phyloP scores from a whole-genome alignment of 139 green algal species.

The Nannochloris sp. region DNA sequence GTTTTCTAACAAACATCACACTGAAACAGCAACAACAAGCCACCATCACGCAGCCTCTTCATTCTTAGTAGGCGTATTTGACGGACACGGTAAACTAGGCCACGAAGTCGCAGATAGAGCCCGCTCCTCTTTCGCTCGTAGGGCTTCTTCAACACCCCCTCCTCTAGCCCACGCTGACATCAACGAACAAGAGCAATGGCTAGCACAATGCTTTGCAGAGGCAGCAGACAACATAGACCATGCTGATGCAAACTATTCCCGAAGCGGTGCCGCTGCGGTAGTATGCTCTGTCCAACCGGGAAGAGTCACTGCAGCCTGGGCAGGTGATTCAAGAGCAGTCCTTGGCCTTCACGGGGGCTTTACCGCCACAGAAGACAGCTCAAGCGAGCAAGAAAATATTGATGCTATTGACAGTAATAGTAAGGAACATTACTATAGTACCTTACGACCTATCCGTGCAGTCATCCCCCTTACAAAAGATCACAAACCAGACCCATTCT shows the following conservation, averaged over 20 bases:
- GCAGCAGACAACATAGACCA: background rate
- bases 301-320: constrained; percentile 38
- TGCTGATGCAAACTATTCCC: constrained; percentile 8
- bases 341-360: constrained; percentile 20
- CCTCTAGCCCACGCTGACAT: background rate
- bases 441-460: too few species aligned
- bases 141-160: background rate
- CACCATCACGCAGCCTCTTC: background rate
- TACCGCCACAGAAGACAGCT: background rate
- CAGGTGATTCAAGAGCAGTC: constrained; percentile 47
- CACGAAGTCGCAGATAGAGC: constrained; percentile 2
- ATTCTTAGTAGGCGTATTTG: constrained; percentile 32
- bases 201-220: background rate
- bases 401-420: background rate
- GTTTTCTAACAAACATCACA: background rate
- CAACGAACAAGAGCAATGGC: background rate
- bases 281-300: constrained; percentile 15
- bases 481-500: constrained; percentile 44
- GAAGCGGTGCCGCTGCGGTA: constrained; percentile 33
- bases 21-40: too few species aligned
- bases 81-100: constrained; percentile 33
- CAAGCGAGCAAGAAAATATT: background rate
- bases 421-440: background rate
- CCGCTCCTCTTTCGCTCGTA: constrained; percentile 5
- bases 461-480: constrained; percentile 34